A percentile compares a stretch with the other conserved stretches of the same genome.
Conservation (phyloP, 2,329 filamentous ascomycete genomes). For the Fusarium cicatricum region DNA sequence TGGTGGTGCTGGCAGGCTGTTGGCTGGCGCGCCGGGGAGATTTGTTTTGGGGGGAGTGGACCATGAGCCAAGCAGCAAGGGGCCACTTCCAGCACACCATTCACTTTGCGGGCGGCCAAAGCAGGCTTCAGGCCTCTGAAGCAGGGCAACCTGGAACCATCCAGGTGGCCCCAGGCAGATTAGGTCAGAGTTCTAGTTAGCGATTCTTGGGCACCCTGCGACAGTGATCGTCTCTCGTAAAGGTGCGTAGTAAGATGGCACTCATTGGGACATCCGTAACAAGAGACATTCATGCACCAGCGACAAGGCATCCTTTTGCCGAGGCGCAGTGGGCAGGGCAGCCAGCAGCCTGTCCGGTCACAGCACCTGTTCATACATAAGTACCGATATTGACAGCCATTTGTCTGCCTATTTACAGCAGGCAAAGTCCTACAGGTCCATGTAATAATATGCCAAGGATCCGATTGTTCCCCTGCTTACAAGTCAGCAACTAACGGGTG, state of each 20-base stretch:
- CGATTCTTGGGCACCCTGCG: background rate
- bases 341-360: background rate
- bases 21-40: slow-evolving; percentile 30
- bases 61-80: slow-evolving; percentile 22
- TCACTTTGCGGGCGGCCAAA: slow-evolving; percentile 1
- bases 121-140: background rate
- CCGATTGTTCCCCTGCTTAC: slow-evolving; percentile 10
- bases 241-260: slow-evolving; percentile 4
- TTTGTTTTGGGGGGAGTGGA: slow-evolving; percentile 30
- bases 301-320: background rate
- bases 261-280: no score
- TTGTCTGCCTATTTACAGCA: slow-evolving; percentile 20
- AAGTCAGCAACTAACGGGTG: slow-evolving; percentile 21
- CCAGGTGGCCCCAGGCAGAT: slow-evolving; percentile 6
- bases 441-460: background rate
- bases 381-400: slow-evolving; percentile 11
- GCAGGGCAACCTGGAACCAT: slow-evolving; percentile 9
- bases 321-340: slow-evolving; percentile 2
- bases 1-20: slow-evolving; percentile 14
- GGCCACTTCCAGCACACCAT: slow-evolving; percentile 12
- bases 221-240: slow-evolving; percentile 1
- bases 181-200: background rate
- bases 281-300: background rate
- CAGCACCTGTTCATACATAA: background rate
- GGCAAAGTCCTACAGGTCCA: background rate